A percentile compares a stretch with the other conserved stretches of the same genome.
Evolutionary conservation across 345 rosid genomes (phyloP).

Genomic region (Stellera chamaejasme): DNA sequence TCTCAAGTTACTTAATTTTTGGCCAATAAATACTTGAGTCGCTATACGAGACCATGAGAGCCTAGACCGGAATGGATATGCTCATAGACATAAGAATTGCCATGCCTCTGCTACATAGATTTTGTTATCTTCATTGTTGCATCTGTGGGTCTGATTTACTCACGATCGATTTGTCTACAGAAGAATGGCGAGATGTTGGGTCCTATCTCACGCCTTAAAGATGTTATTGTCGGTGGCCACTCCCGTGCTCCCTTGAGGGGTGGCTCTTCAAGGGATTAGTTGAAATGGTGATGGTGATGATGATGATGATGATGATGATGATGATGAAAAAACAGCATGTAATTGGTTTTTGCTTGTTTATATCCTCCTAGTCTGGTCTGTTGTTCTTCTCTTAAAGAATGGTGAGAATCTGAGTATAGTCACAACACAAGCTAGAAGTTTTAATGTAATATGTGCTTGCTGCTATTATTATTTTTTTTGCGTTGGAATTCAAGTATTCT

Average conservation of each 20-base stretch:
- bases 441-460: too few relatives aligned
- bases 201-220: slow-evolving; percentile 71
- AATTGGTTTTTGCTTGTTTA: slow-evolving; percentile 9
- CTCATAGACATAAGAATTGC: too few relatives aligned
- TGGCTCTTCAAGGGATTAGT: slow-evolving; percentile 32
- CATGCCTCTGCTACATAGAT: background rate
- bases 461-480: too few relatives aligned
- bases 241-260: slow-evolving; percentile 40
- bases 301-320: slow-evolving; percentile 28
- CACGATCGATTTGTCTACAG: slow-evolving; percentile 22
- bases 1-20: background rate
- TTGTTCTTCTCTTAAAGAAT: background rate
- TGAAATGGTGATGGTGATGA: slow-evolving; percentile 22
- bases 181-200: slow-evolving; percentile 57
- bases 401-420: too few relatives aligned
- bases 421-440: too few relatives aligned
- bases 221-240: slow-evolving; percentile 71
- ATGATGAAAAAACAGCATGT: slow-evolving; percentile 15
- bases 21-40: background rate
- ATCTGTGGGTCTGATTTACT: background rate
- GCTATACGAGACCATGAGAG: too few relatives aligned
- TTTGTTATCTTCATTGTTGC: background rate
- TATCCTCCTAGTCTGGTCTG: slow-evolving; percentile 9
- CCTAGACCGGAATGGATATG: too few relatives aligned
- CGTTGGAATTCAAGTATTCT: too few relatives aligned